Evolutionary conservation across 140 eudicot species (phyloP), one percentile per base, ranked within the genome.

Genomic region (Anethum foeniculum): DNA sequence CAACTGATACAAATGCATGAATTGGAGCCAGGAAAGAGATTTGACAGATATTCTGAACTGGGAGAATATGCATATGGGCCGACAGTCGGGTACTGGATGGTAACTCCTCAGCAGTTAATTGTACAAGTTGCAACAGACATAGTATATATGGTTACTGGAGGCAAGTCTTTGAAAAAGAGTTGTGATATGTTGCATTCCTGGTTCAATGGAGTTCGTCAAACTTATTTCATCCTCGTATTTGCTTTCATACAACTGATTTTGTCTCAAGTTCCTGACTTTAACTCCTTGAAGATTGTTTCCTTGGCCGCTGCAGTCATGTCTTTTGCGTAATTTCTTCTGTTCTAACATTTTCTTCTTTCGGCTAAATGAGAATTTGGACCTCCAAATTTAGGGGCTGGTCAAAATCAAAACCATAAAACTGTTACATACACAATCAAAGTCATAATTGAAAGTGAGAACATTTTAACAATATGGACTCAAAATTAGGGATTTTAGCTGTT

Each of bases 71-170:
- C 88, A 16, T 85, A 82, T 48, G 88, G 88, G 5, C 30, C 80
- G 64, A 85, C 80, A 32, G 71, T 82, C 9, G 88, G 88, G 18
- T 77, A 78, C 21, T 85, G 83, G 81, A 60, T 85, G 67, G 88
- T 85, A 0, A 71, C 81, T 74, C 88, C 88, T 32, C 86, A 85
- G 30, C 89, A 86, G 51, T 38, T 86, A 46, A 15, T 80, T 36
- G 89, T 86, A 44, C 86, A 86, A 75, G 79, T 86, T 51, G 86
- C 84, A 7, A 64, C 85, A 0, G 82, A 83, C 71, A 80, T 86
- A 25, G 86, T 86, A 5, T 86, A 80, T 64, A 82, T 82, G 86
- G 83, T 86, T n/a, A 86, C 89, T 1, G 89, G 89, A 41, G 89
- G 89, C 16, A 71, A 80, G 38, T 86, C 82, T 2, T 76, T 86